Evolutionary conservation across 345 rosid species (phyloP), one percentile per base, ranked within the genome.

Genomic region (Atalantia buxifolia): DNA sequence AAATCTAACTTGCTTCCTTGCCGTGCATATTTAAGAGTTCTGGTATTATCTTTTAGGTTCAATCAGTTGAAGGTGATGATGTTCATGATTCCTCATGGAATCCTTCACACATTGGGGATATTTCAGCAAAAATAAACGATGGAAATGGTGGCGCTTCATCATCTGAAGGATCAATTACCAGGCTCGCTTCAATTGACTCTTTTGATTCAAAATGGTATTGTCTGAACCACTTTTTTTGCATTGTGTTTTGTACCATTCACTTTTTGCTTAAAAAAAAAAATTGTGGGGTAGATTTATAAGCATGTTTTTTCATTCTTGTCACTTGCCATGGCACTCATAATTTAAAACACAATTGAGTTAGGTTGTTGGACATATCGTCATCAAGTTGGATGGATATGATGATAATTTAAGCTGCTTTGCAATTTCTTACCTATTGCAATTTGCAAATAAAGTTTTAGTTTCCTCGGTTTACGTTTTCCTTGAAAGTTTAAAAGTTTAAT

Each of bases 131-230:
- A 78, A 93, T 86, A 56, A 86, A 67, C 61, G 92, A 92, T 74
- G 98, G 91, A 48, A 87, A 78, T 72, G 82, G 83, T 40, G 80
- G 76, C 38, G 86, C 88, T 36, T 78, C 89, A 57, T 81, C 91
- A 62, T 85, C 90, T 61, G 98, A 92, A 80, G 83, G 88, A 60
- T 85, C 95, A 38, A 85, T 93, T 74, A 94, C 98, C 24, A 88
- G 98, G 86, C 97, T 97, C 33, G 98, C 99, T 66, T 93, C 99
- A 56, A 94, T 97, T 56, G 99, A 97, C 83, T 97, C 99, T 80
- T 97, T 92, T 68, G 98, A 97, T 86, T 97, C 99, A 16, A 97
- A 93, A 88, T 94, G 99, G 99, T 97, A 90, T 35, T 84, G 69
- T 73, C 66, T 73, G 59, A 50, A 72, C 72, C 76, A 80, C 45